Evolutionary conservation across 306 rosid species (phyloP).

Genomic region (Prunus davidiana): DNA sequence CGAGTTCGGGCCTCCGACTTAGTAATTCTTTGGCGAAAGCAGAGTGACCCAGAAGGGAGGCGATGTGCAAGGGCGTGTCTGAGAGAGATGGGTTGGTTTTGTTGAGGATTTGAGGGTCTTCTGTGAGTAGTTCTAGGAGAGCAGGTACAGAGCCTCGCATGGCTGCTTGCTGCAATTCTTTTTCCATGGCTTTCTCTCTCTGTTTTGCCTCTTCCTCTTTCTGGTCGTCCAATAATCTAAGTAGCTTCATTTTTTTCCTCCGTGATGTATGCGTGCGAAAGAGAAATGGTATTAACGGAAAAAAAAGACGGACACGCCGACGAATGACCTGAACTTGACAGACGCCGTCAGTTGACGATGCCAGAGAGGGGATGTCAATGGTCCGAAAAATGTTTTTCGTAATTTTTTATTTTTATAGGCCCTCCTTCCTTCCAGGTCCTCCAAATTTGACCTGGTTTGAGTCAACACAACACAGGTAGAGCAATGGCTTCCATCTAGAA

Average conservation of each 20-base stretch:
- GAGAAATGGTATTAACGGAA: not conserved
- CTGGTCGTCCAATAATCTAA: conserved; percentile 1
- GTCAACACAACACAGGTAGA: no score
- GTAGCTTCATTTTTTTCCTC: not conserved
- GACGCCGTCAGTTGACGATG: not conserved
- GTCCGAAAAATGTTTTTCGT: not conserved
- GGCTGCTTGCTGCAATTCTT: conserved; percentile 17
- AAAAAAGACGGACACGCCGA: not conserved
- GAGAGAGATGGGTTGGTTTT: not conserved
- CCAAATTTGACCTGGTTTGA: no score
- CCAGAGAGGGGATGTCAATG: not conserved
- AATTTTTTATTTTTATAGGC: no score
- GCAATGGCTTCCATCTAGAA: no score
- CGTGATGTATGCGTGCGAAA: not conserved
- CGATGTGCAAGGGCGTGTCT: conserved; percentile 29
- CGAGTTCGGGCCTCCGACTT: conserved; percentile 10
- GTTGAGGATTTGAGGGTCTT: conserved; percentile 25
- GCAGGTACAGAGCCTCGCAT: conserved; percentile 5
- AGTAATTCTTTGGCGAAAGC: conserved; percentile 22
- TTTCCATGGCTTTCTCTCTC: conserved; percentile 5
- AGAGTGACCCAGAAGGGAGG: conserved; percentile 27
- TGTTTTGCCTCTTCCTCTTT: not conserved
- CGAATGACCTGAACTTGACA: not conserved
- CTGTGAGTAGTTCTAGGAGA: conserved; percentile 15
- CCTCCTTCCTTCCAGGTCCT: no score